Conservation (phyloP, 352 stramenopile species). For the Globisporangium orthogonon region DNA sequence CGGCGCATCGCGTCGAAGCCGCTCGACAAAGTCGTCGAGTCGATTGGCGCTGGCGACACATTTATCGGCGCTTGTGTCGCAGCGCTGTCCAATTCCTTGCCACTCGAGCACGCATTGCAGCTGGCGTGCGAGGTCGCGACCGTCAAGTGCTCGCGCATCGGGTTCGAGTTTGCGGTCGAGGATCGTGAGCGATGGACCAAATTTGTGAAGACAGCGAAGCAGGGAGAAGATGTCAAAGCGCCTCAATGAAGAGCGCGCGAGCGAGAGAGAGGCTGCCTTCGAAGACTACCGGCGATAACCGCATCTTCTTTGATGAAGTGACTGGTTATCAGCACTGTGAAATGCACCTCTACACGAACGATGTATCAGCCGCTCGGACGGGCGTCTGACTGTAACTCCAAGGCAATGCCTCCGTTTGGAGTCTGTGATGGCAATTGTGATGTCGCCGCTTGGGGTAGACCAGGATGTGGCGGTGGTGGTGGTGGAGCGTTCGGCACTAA, state of each 20-base stretch:
- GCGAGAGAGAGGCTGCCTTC: no score
- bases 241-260: not conserved
- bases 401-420: not conserved
- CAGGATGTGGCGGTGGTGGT: not conserved
- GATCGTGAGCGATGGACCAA: conserved; percentile 14
- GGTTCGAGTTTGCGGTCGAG: conserved; percentile 29
- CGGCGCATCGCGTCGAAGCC: conserved; percentile 31
- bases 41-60: conserved; percentile 64
- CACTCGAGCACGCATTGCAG: conserved; percentile 27
- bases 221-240: not conserved
- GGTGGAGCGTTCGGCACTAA: not conserved
- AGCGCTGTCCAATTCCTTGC: conserved; percentile 21
- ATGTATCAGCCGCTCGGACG: not conserved
- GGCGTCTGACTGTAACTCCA: not conserved
- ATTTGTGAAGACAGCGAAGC: not conserved
- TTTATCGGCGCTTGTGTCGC: conserved; percentile 67
- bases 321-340: not conserved
- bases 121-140: conserved; percentile 49
- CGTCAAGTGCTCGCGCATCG: conserved; percentile 49
- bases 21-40: conserved; percentile 44
- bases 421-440: not conserved
- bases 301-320: not conserved
- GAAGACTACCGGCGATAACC: no score
- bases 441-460: not conserved
- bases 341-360: not conserved